These are phyloP conservation scores for Solanum habrochaites DNA, from an alignment of 257 asterid genomes.

Conservation along the genomic window DNA sequence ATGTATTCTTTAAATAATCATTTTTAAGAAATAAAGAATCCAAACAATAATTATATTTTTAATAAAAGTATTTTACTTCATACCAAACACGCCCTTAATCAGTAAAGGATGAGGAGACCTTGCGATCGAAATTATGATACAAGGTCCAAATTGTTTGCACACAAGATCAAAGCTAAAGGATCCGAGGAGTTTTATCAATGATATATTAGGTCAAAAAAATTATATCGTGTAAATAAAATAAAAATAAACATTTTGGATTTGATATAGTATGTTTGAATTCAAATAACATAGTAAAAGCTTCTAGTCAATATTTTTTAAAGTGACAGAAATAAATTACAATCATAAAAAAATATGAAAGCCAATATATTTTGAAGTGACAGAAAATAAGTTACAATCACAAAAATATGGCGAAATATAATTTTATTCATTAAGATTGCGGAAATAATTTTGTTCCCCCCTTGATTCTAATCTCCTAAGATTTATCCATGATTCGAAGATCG, in stretches of 20 bases:
- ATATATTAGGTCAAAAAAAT: background rate
- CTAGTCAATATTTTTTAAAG: background rate
- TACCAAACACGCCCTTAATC: background rate
- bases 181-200: background rate
- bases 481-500: too few species aligned
- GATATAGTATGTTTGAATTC: background rate
- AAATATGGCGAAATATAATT: too few species aligned
- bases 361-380: too few species aligned
- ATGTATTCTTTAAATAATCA: background rate
- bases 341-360: too few species aligned
- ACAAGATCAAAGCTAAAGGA: background rate
- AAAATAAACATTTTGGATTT: background rate
- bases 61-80: background rate
- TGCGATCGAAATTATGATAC: background rate
- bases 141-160: background rate
- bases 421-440: too few species aligned
- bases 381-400: too few species aligned
- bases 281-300: background rate
- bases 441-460: too few species aligned
- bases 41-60: background rate
- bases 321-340: too few species aligned
- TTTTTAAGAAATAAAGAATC: too few species aligned
- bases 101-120: background rate
- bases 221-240: background rate
- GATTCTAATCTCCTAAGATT: too few species aligned